phyloP scores from a whole-genome alignment of 768 basidiomycete genomes.

The Rhodotorula taiwanensis region DNA sequence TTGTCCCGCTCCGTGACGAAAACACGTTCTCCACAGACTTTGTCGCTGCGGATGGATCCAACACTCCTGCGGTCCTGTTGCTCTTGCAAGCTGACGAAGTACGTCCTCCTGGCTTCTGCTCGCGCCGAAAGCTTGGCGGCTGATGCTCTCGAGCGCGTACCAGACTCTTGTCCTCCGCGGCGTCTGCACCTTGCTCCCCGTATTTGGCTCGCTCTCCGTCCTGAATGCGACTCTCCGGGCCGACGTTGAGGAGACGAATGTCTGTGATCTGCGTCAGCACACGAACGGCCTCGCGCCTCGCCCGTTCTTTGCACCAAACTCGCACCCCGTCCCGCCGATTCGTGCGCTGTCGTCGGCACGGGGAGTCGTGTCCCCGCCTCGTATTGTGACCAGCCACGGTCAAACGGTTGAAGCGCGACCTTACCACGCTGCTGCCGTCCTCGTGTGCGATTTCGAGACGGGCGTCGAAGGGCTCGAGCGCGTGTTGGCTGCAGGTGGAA shows the following conservation, averaged over 20 bases:
- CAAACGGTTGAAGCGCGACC: neutral
- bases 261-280: conserved; percentile 4
- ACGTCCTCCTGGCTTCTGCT: neutral
- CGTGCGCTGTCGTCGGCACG: conserved; percentile 17
- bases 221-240: conserved; percentile 50
- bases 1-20: neutral
- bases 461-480: conserved; percentile 32
- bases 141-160: conserved; percentile 17
- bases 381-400: too few species aligned
- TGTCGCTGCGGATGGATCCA: conserved; percentile 48
- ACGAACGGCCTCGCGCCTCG: conserved; percentile 41
- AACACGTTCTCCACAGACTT: conserved; percentile 45
- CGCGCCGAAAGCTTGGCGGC: too few species aligned
- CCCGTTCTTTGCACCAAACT: conserved; percentile 66
- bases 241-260: too few species aligned
- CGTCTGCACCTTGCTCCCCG: conserved; percentile 55
- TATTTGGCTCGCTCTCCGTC: conserved; percentile 58
- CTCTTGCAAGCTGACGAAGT: conserved; percentile 19
- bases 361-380: too few species aligned
- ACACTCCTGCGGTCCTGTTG: conserved; percentile 41
- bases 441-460: conserved; percentile 6
- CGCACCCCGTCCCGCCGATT: conserved; percentile 65
- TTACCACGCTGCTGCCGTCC: conserved; percentile 28
- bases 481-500: conserved; percentile 8
- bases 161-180: conserved; percentile 66